Evolutionary conservation across 1,139 yeast genomes (phyloP), one percentile per base, ranked within the genome.

Genomic region (Candida sp.): DNA sequence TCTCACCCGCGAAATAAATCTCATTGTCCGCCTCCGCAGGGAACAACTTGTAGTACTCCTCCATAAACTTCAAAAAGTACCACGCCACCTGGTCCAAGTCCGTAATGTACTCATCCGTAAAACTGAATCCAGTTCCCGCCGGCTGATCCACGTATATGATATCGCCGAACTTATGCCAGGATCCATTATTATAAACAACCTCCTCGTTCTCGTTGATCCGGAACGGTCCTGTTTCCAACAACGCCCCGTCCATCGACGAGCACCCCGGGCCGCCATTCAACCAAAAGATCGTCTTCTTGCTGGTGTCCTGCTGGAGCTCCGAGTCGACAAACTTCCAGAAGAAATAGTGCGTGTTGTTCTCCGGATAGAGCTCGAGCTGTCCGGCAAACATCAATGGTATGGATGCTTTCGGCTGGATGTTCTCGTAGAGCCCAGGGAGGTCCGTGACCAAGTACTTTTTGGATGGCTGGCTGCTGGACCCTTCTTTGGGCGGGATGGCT

Each of bases 181-280:
- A 81, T 0, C 97, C 98, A 4, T 77, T 66, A 66, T 92, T 92
- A 54, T 72, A 70, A 5, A 78, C 69, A 6, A 80, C 79, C 49
- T 81, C 65, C 2, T 75, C 71, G 8, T 79, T 66, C 0, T 68
- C 58, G 54, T 74, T 69, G 22, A 92, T 77, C 52, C 97, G 75
- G 52, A 92, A 82, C 0, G 99, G 98, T 0, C 99, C 99, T 2
- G 86, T 72, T 67, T 96, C 99, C 83, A 94, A 84, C 56, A 94
- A 67, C 0, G 97, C 97, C 3, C 99, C 99, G 69, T 94, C 99
- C 96, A 94, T 85, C 0, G 97, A 91, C 3, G 98, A 91, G 67
- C 99, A 94, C 0, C 99, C 99, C 0, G 97, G 97, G 0, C 97
- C 97, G 42, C 99, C 99, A 67, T 96, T 94, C 31, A 94, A 78